phyloP scores from a whole-genome alignment of 148 eudicot species.

The Camellia granthamiana region DNA sequence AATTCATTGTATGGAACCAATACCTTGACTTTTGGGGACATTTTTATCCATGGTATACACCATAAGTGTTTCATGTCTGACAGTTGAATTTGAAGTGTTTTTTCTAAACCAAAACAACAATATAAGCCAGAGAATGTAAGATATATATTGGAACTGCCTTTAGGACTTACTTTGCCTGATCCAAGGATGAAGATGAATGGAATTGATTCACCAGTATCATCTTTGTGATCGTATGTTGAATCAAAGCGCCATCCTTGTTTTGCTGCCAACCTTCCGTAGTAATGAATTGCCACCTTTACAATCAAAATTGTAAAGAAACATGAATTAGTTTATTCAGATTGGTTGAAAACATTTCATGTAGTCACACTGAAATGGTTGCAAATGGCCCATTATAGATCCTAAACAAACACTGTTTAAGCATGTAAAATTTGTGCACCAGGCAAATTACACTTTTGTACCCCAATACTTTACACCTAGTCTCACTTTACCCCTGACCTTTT shows the following conservation, averaged over 20 bases:
- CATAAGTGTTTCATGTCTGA: neutral
- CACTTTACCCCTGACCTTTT: too few relatives aligned
- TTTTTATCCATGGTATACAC: too few relatives aligned
- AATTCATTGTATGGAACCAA: too few relatives aligned
- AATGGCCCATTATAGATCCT: neutral
- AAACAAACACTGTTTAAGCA: neutral
- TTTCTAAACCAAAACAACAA: neutral
- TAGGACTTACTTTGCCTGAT: constrained; percentile 51
- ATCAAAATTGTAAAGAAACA: neutral
- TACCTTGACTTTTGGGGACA: too few relatives aligned
- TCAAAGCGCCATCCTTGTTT: constrained; percentile 96
- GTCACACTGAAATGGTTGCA: neutral
- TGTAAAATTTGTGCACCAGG: neutral
- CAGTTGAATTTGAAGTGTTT: neutral
- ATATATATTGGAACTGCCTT: neutral
- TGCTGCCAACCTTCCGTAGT: constrained; percentile 90
- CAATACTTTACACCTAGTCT: too few relatives aligned
- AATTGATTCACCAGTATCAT: constrained; percentile 67
- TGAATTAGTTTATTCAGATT: neutral
- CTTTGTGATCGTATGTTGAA: constrained; percentile 92
- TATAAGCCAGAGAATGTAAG: neutral
- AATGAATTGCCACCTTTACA: constrained; percentile 74
- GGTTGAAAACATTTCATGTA: neutral
- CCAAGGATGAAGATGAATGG: constrained; percentile 76
- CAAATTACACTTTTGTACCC: neutral